Conservation (phyloP, 2,329 filamentous ascomycete species). For the Curvularia lunata region DNA sequence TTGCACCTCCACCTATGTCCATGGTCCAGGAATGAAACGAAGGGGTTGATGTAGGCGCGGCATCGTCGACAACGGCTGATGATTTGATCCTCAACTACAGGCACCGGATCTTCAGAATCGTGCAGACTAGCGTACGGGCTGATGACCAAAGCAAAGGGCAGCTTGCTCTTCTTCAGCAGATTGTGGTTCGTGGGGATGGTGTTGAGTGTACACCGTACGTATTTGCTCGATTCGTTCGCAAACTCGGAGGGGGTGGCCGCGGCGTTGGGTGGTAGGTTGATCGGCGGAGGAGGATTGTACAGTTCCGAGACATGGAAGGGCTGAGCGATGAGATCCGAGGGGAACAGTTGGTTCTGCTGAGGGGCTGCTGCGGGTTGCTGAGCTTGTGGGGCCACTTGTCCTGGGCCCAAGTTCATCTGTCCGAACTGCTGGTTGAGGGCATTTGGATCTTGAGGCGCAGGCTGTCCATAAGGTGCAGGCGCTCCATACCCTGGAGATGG, state of each 20-base stretch:
- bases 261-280: conserved; percentile 90
- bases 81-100: conserved; percentile 93
- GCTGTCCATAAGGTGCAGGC: conserved; percentile 40
- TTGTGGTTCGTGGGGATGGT: conserved; percentile 91
- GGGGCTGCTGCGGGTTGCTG: conserved; percentile 41
- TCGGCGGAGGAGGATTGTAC: conserved; percentile 87
- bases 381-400: conserved; percentile 39
- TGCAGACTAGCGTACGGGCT: conserved; percentile 94
- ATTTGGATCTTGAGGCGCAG: conserved; percentile 63
- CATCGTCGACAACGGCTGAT: conserved; percentile 96
- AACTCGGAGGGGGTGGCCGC: conserved; percentile 89
- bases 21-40: conserved; percentile 91
- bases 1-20: conserved; percentile 99
- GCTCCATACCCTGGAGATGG: conserved; percentile 43
- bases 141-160: conserved; percentile 94
- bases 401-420: conserved; percentile 70
- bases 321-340: conserved; percentile 88
- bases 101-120: conserved; percentile 88
- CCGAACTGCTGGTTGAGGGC: conserved; percentile 80
- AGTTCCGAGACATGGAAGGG: conserved; percentile 94
- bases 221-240: conserved; percentile 92
- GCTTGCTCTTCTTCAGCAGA: conserved; percentile 89
- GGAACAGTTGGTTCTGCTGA: conserved; percentile 79
- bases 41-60: conserved; percentile 93
- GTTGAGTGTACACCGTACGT: conserved; percentile 93